Conservation (phyloP, 78 protist genomes). For the Goniomonas avonlea region DNA sequence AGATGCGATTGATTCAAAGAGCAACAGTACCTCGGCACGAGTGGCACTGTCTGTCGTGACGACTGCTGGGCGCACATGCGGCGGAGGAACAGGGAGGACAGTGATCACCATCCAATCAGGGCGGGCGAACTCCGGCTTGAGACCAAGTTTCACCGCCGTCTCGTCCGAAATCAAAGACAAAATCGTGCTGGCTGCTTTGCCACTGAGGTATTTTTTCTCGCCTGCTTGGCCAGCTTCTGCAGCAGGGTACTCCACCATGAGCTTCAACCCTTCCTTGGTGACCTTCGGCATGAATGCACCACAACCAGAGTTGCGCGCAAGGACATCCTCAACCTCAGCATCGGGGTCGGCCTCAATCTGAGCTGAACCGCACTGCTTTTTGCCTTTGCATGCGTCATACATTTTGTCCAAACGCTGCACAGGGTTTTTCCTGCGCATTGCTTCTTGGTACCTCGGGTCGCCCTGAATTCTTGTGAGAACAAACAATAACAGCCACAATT, state of each 20-base stretch:
- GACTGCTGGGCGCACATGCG: constrained; percentile 49
- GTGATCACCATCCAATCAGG: constrained; percentile 94
- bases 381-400: not conserved
- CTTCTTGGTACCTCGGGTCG: no score
- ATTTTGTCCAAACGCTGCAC: not conserved
- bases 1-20: not conserved
- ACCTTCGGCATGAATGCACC: not conserved
- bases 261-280: not conserved
- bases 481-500: not conserved
- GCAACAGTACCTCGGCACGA: constrained; percentile 55
- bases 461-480: not conserved
- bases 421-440: not conserved
- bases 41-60: not conserved
- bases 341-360: not conserved
- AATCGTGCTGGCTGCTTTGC: no score
- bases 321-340: not conserved
- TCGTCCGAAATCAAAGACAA: not conserved
- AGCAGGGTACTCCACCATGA: not conserved
- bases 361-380: not conserved
- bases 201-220: not conserved
- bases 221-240: not conserved
- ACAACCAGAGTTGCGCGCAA: not conserved
- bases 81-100: constrained; percentile 95
- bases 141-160: constrained; percentile 48
- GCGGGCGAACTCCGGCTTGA: constrained; percentile 78